Evolutionary conservation across 139 green algal genomes (phyloP).

Genomic region (Coelastrella sp.): DNA sequence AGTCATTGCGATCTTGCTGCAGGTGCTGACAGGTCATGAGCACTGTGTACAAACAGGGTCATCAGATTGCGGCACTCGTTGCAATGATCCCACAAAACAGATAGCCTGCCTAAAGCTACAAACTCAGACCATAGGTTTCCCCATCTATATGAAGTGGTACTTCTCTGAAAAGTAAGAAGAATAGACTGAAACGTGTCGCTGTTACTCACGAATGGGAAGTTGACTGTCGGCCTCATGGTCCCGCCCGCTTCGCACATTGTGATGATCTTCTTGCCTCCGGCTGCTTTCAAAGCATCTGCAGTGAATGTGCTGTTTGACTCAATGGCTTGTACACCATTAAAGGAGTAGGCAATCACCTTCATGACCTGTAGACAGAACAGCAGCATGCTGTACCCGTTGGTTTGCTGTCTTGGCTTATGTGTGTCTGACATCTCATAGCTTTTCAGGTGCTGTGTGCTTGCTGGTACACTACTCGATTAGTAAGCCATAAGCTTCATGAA

Average conservation of each 20-base stretch:
- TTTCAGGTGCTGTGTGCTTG: neutral
- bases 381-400: neutral
- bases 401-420: neutral
- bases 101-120: too few relatives aligned
- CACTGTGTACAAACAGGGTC: too few relatives aligned
- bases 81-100: too few relatives aligned
- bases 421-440: neutral
- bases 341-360: slow-evolving; percentile 46
- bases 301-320: slow-evolving; percentile 38
- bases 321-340: slow-evolving; percentile 46
- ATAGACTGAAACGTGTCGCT: too few relatives aligned
- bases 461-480: too few relatives aligned
- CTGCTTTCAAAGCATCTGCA: slow-evolving; percentile 6
- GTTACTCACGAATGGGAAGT: slow-evolving; percentile 43
- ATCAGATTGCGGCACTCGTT: too few relatives aligned
- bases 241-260: slow-evolving; percentile 38
- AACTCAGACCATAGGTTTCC: too few relatives aligned
- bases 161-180: too few relatives aligned
- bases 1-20: too few relatives aligned
- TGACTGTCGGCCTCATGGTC: slow-evolving; percentile 46
- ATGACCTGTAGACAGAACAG: slow-evolving; percentile 5
- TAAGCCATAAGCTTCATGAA: too few relatives aligned
- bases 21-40: too few relatives aligned
- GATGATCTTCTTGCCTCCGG: slow-evolving; percentile 39
- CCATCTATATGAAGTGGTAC: too few relatives aligned